Percentiles rank a stretch among this genome's conserved stretches.
Conservation (phyloP, 768 basidiomycete species). For the Clavulina sp. region DNA sequence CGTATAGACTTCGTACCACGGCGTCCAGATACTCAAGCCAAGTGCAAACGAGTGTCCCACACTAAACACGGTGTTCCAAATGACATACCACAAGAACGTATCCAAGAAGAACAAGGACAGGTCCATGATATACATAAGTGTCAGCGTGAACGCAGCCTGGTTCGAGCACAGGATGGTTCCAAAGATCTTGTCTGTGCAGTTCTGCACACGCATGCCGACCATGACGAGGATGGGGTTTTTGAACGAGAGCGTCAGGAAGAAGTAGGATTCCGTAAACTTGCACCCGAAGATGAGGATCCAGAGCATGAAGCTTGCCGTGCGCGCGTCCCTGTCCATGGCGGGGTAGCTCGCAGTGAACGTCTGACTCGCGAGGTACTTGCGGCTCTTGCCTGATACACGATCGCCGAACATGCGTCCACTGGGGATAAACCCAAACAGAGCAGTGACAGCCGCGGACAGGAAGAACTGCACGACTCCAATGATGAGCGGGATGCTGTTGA, state of each 20-base stretch:
- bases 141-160: constrained; percentile 85
- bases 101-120: constrained; percentile 94
- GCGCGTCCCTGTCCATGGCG: constrained; percentile 36
- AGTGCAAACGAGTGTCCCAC: constrained; percentile 76
- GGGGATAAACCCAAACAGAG: constrained; percentile 81
- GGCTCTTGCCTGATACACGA: constrained; percentile 81
- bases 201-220: constrained; percentile 92
- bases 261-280: constrained; percentile 95
- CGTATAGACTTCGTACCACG: constrained; percentile 96
- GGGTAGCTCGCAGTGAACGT: constrained; percentile 98
- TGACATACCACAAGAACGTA: constrained; percentile 99
- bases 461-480: constrained; percentile 94
- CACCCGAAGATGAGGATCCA: constrained; percentile 92
- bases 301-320: constrained; percentile 61
- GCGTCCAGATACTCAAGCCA: constrained; percentile 96
- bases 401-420: constrained; percentile 99
- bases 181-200: constrained; percentile 74
- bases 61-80: constrained; percentile 94
- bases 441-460: constrained; percentile 70
- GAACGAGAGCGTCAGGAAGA: constrained; percentile 93
- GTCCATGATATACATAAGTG: constrained; percentile 99
- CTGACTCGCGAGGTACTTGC: constrained; percentile 96
- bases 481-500: constrained; percentile 65
- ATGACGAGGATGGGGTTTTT: constrained; percentile 84
- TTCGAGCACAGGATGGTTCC: constrained; percentile 72